Percentiles rank a stretch among this genome's conserved stretches.
These are phyloP conservation scores for Protomyces gravidus DNA, from an alignment of 1,139 yeast species.

Conservation along the genomic window DNA sequence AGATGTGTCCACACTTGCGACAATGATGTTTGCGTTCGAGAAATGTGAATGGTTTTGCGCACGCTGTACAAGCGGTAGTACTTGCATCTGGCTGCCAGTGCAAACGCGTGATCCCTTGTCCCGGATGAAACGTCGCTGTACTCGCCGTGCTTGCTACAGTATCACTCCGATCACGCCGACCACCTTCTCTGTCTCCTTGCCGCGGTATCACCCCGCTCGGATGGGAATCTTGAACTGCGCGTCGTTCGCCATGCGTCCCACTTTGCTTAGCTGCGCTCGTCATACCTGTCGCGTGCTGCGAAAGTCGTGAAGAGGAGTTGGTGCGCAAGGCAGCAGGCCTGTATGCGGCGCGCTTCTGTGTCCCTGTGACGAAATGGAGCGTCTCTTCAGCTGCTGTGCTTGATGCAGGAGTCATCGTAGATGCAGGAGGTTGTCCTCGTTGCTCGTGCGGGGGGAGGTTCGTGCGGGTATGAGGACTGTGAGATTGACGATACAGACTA, in stretches of 20 bases:
- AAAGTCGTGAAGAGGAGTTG: conserved; percentile 34
- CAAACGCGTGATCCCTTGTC: conserved; percentile 18
- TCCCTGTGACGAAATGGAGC: conserved; percentile 41
- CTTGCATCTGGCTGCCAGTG: conserved; percentile 35
- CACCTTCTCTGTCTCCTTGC: too few relatives aligned
- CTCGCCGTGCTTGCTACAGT: background rate
- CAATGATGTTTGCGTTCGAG: conserved; percentile 23
- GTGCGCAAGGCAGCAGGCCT: conserved; percentile 79
- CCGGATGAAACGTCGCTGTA: background rate
- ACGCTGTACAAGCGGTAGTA: conserved; percentile 31
- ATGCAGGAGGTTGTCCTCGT: too few relatives aligned
- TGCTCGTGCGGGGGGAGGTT: too few relatives aligned
- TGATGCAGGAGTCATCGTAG: too few relatives aligned
- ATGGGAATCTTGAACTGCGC: background rate
- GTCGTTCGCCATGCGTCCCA: background rate
- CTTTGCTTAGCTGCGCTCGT: background rate
- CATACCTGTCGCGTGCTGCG: background rate
- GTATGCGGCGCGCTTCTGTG: conserved; percentile 71
- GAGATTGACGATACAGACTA: too few relatives aligned
- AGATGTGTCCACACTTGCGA: conserved; percentile 23
- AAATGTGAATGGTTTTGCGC: conserved; percentile 55
- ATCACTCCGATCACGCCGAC: background rate
- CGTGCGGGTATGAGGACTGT: too few relatives aligned
- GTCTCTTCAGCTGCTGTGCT: background rate
- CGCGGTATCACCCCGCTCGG: too few relatives aligned